phyloP scores from a whole-genome alignment of 176 grass and related monocot species.

The Zoysia japonica region DNA sequence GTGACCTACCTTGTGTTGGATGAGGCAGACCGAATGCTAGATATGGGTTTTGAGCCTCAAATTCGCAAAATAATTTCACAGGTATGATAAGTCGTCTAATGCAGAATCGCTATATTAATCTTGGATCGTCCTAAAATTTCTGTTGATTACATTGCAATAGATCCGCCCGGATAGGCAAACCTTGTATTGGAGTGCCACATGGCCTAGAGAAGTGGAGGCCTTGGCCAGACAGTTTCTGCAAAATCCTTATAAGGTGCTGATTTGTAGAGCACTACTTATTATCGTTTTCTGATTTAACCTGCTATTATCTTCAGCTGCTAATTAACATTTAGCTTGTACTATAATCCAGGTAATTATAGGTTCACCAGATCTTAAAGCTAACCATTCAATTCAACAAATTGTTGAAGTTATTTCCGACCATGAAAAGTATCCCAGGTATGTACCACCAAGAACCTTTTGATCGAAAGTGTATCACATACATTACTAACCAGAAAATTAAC shows the following conservation, averaged over 20 bases:
- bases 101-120: not conserved
- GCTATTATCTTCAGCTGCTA: not conserved
- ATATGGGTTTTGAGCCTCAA: constrained; percentile 98
- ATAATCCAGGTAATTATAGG: constrained; percentile 82
- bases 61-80: constrained; percentile 93
- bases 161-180: constrained; percentile 96
- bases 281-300: not conserved
- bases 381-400: constrained; percentile 96
- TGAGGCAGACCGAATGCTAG: constrained; percentile 95
- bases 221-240: constrained; percentile 83
- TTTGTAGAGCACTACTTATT: not conserved
- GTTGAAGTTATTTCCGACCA: constrained; percentile 82
- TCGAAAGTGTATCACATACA: not conserved
- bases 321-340: constrained; percentile 32
- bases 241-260: constrained; percentile 87
- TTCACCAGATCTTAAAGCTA: constrained; percentile 94
- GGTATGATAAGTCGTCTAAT: constrained; percentile 40
- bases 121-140: not conserved
- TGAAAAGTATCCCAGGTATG: constrained; percentile 91
- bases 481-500: constrained; percentile 24
- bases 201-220: constrained; percentile 92
- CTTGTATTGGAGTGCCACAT: constrained; percentile 97
- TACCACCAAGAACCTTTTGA: not conserved
- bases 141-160: constrained; percentile 45
- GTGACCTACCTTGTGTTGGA: constrained; percentile 93